These are phyloP conservation scores for Eucalyptus cladocalyx DNA, from an alignment of 345 rosid genomes.

Conservation along the genomic window DNA sequence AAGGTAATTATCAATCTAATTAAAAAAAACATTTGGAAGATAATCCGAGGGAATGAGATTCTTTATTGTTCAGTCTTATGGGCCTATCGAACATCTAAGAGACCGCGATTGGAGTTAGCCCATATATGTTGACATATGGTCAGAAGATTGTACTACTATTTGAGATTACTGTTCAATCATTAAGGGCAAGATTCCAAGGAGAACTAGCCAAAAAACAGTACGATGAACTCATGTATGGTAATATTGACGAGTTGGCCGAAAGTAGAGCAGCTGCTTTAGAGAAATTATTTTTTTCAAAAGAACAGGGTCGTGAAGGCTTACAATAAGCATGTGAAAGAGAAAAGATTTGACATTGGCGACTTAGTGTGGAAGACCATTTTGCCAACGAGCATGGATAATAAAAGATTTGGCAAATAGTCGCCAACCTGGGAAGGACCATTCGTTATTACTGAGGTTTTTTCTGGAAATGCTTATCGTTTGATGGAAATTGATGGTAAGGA, in stretches of 20 bases:
- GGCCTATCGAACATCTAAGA: no score
- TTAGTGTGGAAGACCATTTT: neutral
- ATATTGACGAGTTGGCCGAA: neutral
- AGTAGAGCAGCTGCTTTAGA: neutral
- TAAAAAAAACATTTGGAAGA: no score
- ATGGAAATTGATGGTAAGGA: neutral
- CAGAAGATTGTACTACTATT: neutral
- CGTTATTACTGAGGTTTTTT: no score
- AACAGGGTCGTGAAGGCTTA: neutral
- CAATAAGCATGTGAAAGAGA: neutral
- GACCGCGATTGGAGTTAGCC: neutral
- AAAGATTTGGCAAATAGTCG: neutral
- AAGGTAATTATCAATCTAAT: no score
- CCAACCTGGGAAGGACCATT: neutral
- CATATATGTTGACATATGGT: neutral
- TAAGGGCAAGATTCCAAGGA: neutral
- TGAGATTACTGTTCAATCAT: neutral
- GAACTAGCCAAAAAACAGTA: neutral
- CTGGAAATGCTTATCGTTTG: neutral
- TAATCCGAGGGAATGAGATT: no score
- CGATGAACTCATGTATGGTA: neutral
- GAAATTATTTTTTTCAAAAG: neutral
- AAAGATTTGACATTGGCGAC: neutral
- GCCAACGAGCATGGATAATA: neutral
- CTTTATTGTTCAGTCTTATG: no score